Evolutionary conservation across 306 rosid genomes (phyloP).

Genomic region (Quercus rubra): DNA sequence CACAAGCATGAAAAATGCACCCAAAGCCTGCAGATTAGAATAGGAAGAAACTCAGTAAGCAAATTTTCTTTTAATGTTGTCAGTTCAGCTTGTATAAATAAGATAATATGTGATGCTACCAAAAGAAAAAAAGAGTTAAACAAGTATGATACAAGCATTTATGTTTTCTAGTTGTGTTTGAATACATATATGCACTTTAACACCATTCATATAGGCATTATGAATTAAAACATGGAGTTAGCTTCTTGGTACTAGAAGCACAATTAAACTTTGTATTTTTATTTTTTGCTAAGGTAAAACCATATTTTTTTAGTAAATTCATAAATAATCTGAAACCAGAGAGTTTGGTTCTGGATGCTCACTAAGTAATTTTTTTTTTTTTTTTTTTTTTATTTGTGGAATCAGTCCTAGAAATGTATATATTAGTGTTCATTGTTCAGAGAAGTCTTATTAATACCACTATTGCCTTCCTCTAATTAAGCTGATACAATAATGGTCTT

Average conservation of each 20-base stretch:
- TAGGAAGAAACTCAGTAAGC: conserved; percentile 20
- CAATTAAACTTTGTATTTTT: background rate
- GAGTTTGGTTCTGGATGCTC: background rate
- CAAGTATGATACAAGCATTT: background rate
- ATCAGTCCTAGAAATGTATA: background rate
- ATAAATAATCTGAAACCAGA: background rate
- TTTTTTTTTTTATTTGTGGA: background rate
- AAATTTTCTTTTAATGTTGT: background rate
- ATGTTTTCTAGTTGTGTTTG: background rate
- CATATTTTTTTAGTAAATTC: background rate
- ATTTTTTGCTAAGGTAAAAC: background rate
- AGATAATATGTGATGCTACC: background rate
- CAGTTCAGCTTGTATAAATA: background rate
- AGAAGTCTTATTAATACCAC: background rate
- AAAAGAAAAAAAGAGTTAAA: background rate
- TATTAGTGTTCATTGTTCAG: background rate
- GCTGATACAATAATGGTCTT: background rate
- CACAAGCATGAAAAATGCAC: conserved; percentile 77
- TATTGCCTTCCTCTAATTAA: background rate
- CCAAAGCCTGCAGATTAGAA: conserved; percentile 75
- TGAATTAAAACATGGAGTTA: background rate
- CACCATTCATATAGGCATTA: background rate
- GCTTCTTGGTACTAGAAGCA: background rate
- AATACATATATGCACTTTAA: background rate
- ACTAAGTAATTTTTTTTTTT: background rate